Base-by-base conservation (phyloP, 2,329 filamentous ascomycete species). In the Orbilia ellipsospora region DNA sequence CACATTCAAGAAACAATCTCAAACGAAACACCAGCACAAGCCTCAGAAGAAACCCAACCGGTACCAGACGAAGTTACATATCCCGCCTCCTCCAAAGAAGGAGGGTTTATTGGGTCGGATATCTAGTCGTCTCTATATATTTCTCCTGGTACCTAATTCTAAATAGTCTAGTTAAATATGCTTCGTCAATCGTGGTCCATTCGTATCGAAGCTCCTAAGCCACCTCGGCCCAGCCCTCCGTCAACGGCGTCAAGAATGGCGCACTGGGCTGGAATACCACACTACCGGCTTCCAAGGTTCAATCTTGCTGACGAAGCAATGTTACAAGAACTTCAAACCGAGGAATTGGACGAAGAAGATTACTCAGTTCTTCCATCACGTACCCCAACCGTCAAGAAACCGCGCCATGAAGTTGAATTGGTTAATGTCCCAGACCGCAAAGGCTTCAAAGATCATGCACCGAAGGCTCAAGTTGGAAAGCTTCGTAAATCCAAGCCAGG, bases 121-220 rank as follows among this genome's bases (percentile, higher is more conserved):
- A 23, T 4, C 44, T 45, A 59, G 20, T 26, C 36, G 16, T 18
- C 18, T 44, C 23, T 60, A 42, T 42, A 23, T 42, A 6, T 40
- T 23, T 31, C 13, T 45, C 2, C 16, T 31, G 18, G 26, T 61
- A 16, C 26, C 36, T 55, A 16, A 50, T 48, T 55, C 31, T 13
- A 54, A 60, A 56, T 55, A 40, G 50, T n/a, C 59, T 45, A 13
- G 60, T 36, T 15, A 10, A 36, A 56, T 18, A 75, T 75, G 72
- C 56, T 75, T 69, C 64, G 59, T 4, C 59, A 68, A 44, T 69
- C 72, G 28, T 75, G 72, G 72, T 75, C 72, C 45, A 75, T 69
- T 20, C 64, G 72, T 15, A 75, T 75, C 44, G 72, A 75, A 36
- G 64, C 72, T 5, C 64, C 72, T 2, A 75, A 75, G 52, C 72